phyloP scores from a whole-genome alignment of 306 rosid genomes.

The Comarum palustre region DNA sequence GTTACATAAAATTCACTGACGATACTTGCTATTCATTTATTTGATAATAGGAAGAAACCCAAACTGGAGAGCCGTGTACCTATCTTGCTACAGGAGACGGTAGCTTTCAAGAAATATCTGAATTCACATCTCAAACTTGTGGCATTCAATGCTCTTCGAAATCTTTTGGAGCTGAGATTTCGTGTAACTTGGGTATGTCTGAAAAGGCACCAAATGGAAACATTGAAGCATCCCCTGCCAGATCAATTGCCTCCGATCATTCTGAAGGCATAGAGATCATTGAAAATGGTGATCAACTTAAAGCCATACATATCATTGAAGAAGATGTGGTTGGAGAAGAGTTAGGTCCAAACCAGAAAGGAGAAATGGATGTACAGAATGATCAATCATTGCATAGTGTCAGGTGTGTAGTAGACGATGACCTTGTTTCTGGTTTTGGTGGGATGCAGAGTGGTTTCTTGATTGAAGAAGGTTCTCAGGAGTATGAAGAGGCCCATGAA shows the following conservation, averaged over 20 bases:
- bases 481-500: conserved; percentile 22
- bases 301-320: conserved; percentile 30
- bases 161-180: conserved; percentile 35
- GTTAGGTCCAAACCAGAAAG: conserved; percentile 37
- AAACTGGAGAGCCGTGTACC: conserved; percentile 55
- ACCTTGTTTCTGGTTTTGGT: conserved; percentile 30
- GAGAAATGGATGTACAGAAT: conserved; percentile 26
- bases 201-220: conserved; percentile 29
- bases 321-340: conserved; percentile 34
- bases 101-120: conserved; percentile 53
- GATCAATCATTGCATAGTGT: conserved; percentile 26
- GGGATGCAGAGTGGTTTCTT: conserved; percentile 17
- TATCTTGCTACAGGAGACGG: conserved; percentile 45
- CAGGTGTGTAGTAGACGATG: conserved; percentile 18
- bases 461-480: conserved; percentile 32
- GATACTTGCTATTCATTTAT: conserved; percentile 30
- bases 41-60: conserved; percentile 55
- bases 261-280: conserved; percentile 45
- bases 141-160: conserved; percentile 41
- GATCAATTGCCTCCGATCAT: conserved; percentile 35
- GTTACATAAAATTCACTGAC: neutral
- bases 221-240: conserved; percentile 34
- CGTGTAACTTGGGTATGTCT: conserved; percentile 38
- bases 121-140: conserved; percentile 50
- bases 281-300: conserved; percentile 24